Evolutionary conservation across 495 filamentous ascomycete genomes (phyloP), one percentile per base, ranked within the genome.

Genomic region (Lindgomyces ingoldianus): DNA sequence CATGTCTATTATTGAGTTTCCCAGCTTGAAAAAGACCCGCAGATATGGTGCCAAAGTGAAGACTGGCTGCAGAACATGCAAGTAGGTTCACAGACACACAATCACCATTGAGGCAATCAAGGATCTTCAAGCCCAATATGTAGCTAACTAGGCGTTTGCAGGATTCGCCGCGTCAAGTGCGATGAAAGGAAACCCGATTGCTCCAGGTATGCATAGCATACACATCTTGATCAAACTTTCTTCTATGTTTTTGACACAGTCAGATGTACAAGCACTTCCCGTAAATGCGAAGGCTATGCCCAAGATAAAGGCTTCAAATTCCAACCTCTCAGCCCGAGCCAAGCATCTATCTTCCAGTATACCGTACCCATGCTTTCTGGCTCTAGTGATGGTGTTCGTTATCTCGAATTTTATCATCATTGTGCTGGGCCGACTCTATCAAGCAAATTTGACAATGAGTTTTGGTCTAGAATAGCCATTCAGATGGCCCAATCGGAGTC

Each of bases 131-230:
- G n/a, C 25, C 14, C 19, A n/a, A n/a, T n/a, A n/a, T n/a, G n/a
- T n/a, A 18, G 44, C 42, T 60, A 39, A 60, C 29, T 9, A 1
- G n/a, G n/a, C n/a, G n/a, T n/a, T 21, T 49, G 16, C 26, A 71
- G 65, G 74, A 74, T 76, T 27, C 78, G 84, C 55, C 78, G 76
- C 54, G 77, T 86, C 29, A 86, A 85, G 64, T 86, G 83, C 59
- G 83, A 82, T 46, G 81, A 86, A 62, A 74, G 75, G 54, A 83
- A 80, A 68, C 84, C 83, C 0, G 58, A 58, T 9, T 77, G 73
- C 48, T 60, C 65, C 22, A 65, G 73, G 25, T 77, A 72, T 36
- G 41, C 73, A 39, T 14, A 39, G n/a, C n/a, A n/a, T n/a, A n/a
- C n/a, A n/a, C n/a, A n/a, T n/a, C n/a, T n/a, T n/a, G n/a, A n/a